Conservation (phyloP, 345 rosid genomes). For the Dipteronia dyeriana region DNA sequence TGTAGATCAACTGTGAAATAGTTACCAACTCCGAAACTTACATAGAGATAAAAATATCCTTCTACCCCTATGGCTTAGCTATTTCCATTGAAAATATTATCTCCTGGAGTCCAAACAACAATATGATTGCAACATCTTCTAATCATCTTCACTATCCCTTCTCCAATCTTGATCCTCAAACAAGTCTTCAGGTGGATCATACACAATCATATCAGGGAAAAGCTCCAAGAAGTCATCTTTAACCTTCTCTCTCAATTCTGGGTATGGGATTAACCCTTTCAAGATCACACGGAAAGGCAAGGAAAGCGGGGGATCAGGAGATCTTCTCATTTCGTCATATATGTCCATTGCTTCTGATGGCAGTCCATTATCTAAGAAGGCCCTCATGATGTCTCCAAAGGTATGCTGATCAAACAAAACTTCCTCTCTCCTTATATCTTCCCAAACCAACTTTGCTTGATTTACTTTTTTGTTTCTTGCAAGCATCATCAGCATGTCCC, state of each 20-base stretch:
- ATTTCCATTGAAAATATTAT: background rate
- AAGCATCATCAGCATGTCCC: conserved; percentile 96
- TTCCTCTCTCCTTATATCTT: conserved; percentile 72
- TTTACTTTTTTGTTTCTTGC: conserved; percentile 77
- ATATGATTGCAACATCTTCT: background rate
- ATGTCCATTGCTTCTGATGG: conserved; percentile 76
- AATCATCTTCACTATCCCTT: conserved; percentile 52
- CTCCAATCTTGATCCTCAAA: conserved; percentile 51
- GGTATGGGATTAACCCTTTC: conserved; percentile 85
- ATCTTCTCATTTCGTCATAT: conserved; percentile 82
- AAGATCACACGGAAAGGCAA: conserved; percentile 86
- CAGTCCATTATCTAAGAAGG: conserved; percentile 62
- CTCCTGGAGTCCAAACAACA: background rate
- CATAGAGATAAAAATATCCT: background rate
- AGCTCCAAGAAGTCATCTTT: conserved; percentile 90
- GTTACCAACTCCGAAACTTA: background rate
- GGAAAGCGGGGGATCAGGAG: conserved; percentile 85
- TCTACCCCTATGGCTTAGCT: background rate
- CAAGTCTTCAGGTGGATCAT: conserved; percentile 84
- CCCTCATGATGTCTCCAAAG: conserved; percentile 81
- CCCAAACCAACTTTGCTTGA: conserved; percentile 69
- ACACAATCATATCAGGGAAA: conserved; percentile 84
- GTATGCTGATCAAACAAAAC: conserved; percentile 92
- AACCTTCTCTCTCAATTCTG: conserved; percentile 76
- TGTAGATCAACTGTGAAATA: background rate